These are phyloP conservation scores for Limonium bicolor DNA, from an alignment of 148 eudicot species.

Conservation along the genomic window DNA sequence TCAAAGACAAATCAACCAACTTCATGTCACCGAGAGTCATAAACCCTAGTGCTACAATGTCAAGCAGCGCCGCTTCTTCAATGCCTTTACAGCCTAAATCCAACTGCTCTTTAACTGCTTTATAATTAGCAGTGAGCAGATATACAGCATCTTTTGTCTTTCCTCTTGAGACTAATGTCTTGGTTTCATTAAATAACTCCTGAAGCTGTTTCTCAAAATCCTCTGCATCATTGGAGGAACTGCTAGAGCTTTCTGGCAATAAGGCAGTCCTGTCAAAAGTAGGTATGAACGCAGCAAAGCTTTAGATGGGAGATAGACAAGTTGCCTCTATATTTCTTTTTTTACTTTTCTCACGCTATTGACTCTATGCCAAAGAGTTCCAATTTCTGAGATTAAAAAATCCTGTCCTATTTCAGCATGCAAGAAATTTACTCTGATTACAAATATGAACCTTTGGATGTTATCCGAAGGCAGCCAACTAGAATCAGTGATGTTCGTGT, in stretches of 20 bases:
- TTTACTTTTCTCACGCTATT: too few species aligned
- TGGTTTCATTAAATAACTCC: conserved; percentile 71
- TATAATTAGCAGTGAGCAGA: conserved; percentile 74
- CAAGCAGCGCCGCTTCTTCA: conserved; percentile 77
- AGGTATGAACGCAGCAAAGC: too few species aligned
- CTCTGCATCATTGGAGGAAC: conserved; percentile 20
- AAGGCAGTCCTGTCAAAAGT: conserved; percentile 26
- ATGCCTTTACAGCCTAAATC: conserved; percentile 47
- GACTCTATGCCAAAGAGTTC: too few species aligned
- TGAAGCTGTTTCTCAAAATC: conserved; percentile 59
- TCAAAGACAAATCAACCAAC: conserved; percentile 42
- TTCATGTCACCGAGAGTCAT: conserved; percentile 45
- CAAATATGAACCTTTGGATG: too few species aligned
- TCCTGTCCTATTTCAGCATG: too few species aligned
- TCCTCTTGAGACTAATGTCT: conserved; percentile 51
- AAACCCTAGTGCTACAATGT: conserved; percentile 64
- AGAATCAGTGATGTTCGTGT: too few species aligned
- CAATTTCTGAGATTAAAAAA: too few species aligned
- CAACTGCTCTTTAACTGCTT: conserved; percentile 58
- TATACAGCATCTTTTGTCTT: conserved; percentile 46
- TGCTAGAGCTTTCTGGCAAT: conserved; percentile 25
- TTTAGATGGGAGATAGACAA: too few species aligned
- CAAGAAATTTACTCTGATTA: too few species aligned
- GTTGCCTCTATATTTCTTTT: too few species aligned
- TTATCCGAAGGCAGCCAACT: too few species aligned